phyloP scores from a whole-genome alignment of 257 asterid genomes.

The Ilex asprella region DNA sequence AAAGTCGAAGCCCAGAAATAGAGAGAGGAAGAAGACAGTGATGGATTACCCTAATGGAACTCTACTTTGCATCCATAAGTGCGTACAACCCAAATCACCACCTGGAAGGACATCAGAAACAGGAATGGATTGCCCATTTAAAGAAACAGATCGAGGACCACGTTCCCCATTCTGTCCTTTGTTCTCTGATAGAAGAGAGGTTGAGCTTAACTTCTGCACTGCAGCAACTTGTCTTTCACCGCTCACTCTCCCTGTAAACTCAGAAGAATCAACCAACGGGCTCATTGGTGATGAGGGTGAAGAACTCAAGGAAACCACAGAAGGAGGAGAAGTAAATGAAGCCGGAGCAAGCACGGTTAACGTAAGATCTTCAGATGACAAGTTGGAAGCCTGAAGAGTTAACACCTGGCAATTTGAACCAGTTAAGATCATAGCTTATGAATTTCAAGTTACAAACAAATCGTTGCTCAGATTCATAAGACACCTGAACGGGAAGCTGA shows the following conservation, averaged over 20 bases:
- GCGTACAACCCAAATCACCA: conserved; percentile 79
- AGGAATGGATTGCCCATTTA: conserved; percentile 28
- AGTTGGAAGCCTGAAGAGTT: conserved; percentile 92
- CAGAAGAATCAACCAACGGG: conserved; percentile 39
- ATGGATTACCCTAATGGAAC: conserved; percentile 83
- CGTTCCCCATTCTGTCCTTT: conserved; percentile 38
- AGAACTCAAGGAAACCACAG: conserved; percentile 72
- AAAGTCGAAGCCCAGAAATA: neutral
- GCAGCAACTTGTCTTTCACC: conserved; percentile 32
- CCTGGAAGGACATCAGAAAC: conserved; percentile 55
- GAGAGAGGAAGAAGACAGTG: conserved; percentile 1
- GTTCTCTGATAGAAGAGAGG: conserved; percentile 12
- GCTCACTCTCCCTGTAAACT: conserved; percentile 30
- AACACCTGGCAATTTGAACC: conserved; percentile 61
- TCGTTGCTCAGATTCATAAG: conserved; percentile 16
- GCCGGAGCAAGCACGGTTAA: conserved; percentile 94
- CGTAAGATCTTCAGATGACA: conserved; percentile 81
- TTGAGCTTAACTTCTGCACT: conserved; percentile 25
- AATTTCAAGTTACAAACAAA: conserved; percentile 7
- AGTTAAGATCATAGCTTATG: conserved; percentile 20
- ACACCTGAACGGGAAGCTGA: conserved; percentile 88
- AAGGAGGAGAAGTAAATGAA: conserved; percentile 86
- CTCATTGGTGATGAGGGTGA: conserved; percentile 53
- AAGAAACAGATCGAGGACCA: conserved; percentile 28
- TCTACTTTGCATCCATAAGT: conserved; percentile 96